These are phyloP conservation scores for Dendrobium catenatum DNA, from an alignment of 106 monocot species.

Conservation along the genomic window DNA sequence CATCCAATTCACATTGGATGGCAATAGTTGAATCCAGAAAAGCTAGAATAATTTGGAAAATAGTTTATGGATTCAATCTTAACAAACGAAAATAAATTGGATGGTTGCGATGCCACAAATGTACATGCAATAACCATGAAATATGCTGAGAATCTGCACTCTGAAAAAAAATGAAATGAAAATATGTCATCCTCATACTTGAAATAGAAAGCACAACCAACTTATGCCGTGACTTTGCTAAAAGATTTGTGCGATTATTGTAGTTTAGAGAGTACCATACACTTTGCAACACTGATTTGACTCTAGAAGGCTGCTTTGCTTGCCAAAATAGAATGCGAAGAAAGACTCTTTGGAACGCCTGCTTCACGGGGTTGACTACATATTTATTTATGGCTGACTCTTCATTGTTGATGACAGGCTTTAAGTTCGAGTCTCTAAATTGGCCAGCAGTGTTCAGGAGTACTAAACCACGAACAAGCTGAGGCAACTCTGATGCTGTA, in stretches of 20 bases:
- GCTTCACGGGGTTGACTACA: constrained; percentile 72
- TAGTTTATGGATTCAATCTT: no score
- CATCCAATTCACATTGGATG: no score
- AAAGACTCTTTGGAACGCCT: constrained; percentile 59
- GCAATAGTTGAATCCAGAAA: no score
- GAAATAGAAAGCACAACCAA: background rate
- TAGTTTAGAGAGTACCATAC: constrained; percentile 34
- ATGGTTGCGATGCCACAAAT: no score
- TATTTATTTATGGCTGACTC: constrained; percentile 34
- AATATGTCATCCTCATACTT: no score
- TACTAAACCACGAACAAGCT: constrained; percentile 54
- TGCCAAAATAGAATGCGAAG: constrained; percentile 93
- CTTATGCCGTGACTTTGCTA: background rate
- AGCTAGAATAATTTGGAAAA: no score
- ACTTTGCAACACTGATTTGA: constrained; percentile 79
- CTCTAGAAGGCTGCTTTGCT: constrained; percentile 80
- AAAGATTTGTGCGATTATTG: background rate
- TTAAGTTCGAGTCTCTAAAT: constrained; percentile 39
- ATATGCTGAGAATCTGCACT: no score
- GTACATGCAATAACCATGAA: no score
- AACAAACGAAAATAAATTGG: no score
- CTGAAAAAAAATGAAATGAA: no score
- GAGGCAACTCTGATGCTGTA: constrained; percentile 61
- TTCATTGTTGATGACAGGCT: constrained; percentile 20
- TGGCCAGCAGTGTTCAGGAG: constrained; percentile 94